Evolutionary conservation across 192 early-diverging fungal genomes (phyloP).

Genomic region (Linnemannia zychae): DNA sequence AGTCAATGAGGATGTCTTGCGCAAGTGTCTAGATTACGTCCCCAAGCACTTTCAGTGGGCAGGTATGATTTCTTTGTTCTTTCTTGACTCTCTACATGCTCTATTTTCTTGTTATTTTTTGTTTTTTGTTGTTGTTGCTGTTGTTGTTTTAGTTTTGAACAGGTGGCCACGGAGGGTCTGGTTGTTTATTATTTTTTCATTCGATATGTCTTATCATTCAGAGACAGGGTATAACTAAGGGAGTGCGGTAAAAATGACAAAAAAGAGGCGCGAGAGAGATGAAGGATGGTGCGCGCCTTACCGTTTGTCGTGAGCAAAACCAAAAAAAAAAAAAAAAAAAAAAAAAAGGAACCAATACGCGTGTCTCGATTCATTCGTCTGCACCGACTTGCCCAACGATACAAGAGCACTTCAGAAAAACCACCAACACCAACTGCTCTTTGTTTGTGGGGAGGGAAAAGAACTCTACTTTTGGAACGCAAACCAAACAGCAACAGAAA

Average conservation of each 20-base stretch:
- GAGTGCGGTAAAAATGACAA: not conserved
- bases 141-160: not conserved
- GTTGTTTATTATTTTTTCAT: not conserved
- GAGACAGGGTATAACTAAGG: not conserved
- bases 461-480: not conserved
- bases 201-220: too few relatives aligned
- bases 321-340: not conserved
- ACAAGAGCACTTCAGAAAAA: not conserved
- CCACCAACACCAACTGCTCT: not conserved
- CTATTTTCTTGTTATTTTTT: not conserved
- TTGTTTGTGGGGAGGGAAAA: not conserved
- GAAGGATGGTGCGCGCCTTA: not conserved
- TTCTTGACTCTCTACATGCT: not conserved
- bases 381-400: not conserved
- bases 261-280: not conserved
- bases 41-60: constrained; percentile 91
- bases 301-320: not conserved
- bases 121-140: not conserved
- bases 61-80: constrained; percentile 59
- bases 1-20: constrained; percentile 74
- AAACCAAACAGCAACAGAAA: not conserved
- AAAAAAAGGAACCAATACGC: not conserved
- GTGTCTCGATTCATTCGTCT: not conserved
- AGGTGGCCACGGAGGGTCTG: not conserved
- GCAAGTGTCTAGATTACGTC: constrained; percentile 71